Conservation (phyloP, 192 early-diverging fungal genomes). For the Coemansia sp. region DNA sequence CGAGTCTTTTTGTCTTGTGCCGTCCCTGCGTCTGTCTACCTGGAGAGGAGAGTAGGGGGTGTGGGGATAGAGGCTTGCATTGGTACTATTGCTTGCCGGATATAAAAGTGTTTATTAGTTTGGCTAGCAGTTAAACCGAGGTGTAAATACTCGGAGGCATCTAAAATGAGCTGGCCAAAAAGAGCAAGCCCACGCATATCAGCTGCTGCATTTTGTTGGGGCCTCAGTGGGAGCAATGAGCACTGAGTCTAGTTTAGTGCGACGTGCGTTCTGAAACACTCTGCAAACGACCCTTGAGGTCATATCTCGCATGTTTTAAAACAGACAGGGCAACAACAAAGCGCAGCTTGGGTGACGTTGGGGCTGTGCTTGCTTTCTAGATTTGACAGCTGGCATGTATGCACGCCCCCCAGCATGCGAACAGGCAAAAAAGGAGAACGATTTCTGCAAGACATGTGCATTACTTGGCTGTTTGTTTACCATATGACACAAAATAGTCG, state of each 20-base stretch:
- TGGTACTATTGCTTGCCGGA: neutral
- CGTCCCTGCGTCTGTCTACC: neutral
- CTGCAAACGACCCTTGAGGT: neutral
- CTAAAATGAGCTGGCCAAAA: no score
- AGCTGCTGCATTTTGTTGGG: neutral
- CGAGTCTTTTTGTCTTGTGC: neutral
- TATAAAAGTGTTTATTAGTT: neutral
- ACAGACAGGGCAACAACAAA: neutral
- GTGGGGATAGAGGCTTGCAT: conserved; percentile 1
- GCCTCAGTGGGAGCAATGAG: neutral
- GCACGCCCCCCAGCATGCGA: neutral
- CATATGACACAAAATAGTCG: neutral
- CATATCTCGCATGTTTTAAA: neutral
- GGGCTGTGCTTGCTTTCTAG: neutral
- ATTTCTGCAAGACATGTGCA: neutral
- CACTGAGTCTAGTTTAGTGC: neutral
- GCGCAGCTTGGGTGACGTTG: neutral
- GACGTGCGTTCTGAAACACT: neutral
- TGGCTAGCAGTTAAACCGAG: neutral
- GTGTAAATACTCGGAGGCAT: neutral
- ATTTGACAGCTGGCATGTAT: neutral
- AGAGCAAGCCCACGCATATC: neutral
- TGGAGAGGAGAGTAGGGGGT: neutral
- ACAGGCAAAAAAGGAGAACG: neutral
- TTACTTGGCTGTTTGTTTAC: neutral